These are phyloP conservation scores for Eleusine coracana DNA, from an alignment of 176 grass and related monocot species.

Conservation along the genomic window DNA sequence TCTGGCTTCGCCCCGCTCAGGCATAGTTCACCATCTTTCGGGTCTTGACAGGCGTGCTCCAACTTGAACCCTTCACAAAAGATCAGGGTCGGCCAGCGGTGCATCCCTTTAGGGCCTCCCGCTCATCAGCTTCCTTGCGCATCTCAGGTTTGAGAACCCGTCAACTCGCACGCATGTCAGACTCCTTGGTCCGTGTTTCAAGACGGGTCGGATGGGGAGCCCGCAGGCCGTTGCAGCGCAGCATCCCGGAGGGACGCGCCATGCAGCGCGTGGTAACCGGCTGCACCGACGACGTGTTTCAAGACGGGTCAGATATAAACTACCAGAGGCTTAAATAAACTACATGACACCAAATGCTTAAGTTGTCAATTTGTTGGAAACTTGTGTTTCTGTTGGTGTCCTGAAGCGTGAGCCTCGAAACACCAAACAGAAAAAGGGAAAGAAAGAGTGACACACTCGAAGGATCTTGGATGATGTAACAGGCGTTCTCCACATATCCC, in stretches of 20 bases:
- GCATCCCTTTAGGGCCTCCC: too few relatives aligned
- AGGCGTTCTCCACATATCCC: too few relatives aligned
- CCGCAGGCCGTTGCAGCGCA: slow-evolving; percentile 3
- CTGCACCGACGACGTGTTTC: too few relatives aligned
- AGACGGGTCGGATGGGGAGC: slow-evolving; percentile 68
- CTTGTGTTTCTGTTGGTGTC: background rate
- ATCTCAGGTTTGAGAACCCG: background rate
- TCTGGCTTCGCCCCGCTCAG: slow-evolving; percentile 61
- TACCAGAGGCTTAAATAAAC: too few relatives aligned
- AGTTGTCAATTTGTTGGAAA: too few relatives aligned
- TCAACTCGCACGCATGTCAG: slow-evolving; percentile 48
- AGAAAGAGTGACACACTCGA: too few relatives aligned
- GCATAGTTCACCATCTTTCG: slow-evolving; percentile 91
- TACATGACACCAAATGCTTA: too few relatives aligned
- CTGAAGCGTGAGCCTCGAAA: too few relatives aligned
- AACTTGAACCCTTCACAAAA: slow-evolving; percentile 64
- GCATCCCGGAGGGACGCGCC: background rate
- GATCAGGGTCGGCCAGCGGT: slow-evolving; percentile 45
- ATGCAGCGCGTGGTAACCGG: too few relatives aligned
- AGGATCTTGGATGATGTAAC: too few relatives aligned
- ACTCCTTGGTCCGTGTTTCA: slow-evolving; percentile 93
- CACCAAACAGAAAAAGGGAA: too few relatives aligned
- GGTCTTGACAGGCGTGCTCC: slow-evolving; percentile 63
- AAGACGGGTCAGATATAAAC: too few relatives aligned
- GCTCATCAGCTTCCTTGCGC: slow-evolving; percentile 3